Percentiles rank a stretch among this genome's conserved stretches.
Evolutionary conservation across 2,329 filamentous ascomycete species (phyloP).

Genomic region (Cercospora beticola): DNA sequence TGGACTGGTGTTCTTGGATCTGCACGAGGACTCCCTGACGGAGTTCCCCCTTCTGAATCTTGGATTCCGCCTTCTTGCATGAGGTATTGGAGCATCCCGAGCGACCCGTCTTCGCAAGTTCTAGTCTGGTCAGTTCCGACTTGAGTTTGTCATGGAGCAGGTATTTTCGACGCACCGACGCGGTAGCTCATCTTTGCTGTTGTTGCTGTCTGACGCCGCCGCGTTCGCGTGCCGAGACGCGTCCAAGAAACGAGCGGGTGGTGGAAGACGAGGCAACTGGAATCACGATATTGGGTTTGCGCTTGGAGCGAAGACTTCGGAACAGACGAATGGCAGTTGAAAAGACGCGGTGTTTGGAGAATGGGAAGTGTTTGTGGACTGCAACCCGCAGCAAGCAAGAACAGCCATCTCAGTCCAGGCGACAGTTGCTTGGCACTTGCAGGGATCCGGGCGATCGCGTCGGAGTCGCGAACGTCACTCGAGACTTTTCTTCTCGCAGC

Average conservation of each 20-base stretch:
- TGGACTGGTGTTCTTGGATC: conserved; percentile 60
- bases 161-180: conserved; percentile 1
- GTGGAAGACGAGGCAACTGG: neutral
- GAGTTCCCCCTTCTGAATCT: conserved; percentile 76
- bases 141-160: neutral
- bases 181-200: conserved; percentile 14
- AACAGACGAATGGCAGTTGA: neutral
- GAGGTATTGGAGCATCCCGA: conserved; percentile 70
- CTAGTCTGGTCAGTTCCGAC: conserved; percentile 46
- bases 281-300: neutral
- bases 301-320: neutral
- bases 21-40: conserved; percentile 74
- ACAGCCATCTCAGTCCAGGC: neutral
- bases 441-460: neutral
- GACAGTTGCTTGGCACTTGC: conserved; percentile 4
- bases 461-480: conserved; percentile 14
- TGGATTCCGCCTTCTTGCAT: conserved; percentile 68
- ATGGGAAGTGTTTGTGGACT: neutral
- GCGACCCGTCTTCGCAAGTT: conserved; percentile 67
- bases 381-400: neutral
- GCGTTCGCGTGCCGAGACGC: neutral
- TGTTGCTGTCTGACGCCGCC: neutral
- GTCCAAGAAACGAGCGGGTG: neutral
- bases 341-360: neutral
- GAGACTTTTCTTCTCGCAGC: conserved; percentile 5